Conservation (phyloP, 2,329 filamentous ascomycete genomes). For the Colletotrichum sp. region DNA sequence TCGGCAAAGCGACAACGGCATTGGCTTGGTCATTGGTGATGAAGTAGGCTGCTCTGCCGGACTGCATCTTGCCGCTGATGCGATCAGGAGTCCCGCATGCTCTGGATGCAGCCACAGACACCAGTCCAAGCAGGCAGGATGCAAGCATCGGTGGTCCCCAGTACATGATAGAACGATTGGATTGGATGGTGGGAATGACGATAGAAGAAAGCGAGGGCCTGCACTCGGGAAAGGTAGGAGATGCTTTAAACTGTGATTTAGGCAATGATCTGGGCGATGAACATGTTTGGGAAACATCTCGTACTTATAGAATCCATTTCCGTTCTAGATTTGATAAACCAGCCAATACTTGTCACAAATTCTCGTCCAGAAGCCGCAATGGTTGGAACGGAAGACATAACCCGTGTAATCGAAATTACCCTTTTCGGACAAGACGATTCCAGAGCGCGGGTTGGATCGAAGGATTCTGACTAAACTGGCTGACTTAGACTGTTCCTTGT, state of each 20-base stretch:
- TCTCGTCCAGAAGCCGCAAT: neutral
- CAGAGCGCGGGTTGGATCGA: neutral
- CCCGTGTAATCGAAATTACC: constrained; percentile 14
- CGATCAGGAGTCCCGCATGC: neutral
- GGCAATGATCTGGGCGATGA: neutral
- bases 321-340: neutral
- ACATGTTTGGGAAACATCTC: neutral
- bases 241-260: neutral
- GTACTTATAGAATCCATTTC: neutral
- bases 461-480: neutral
- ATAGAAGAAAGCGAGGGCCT: neutral
- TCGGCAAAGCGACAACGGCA: constrained; percentile 53
- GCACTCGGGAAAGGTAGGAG: neutral
- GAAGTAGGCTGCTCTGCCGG: constrained; percentile 53
- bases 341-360: neutral
- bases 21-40: constrained; percentile 58
- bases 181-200: neutral
- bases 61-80: neutral
- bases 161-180: neutral
- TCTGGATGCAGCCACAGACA: neutral
- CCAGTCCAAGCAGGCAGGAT: neutral
- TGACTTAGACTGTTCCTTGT: neutral
- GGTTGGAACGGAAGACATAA: neutral
- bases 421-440: neutral
- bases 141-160: neutral